Evolutionary conservation across 345 rosid species (phyloP), one percentile per base, ranked within the genome.

Genomic region (Aegle marmelos): DNA sequence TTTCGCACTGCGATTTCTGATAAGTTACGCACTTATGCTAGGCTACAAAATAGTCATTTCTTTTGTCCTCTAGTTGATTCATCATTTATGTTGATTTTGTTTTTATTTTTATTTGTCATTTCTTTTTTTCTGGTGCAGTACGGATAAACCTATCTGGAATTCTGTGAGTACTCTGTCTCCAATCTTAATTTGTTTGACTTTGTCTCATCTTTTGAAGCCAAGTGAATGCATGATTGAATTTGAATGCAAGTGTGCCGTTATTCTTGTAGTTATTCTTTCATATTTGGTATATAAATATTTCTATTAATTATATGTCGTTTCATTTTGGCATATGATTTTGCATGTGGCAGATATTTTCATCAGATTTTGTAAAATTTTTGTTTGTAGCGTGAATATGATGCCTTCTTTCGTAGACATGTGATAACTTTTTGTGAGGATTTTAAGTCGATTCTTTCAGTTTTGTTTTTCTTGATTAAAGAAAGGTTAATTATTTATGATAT

Each of bases 121-220:
- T 9, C 14, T 84, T 59, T 69, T 69, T 78, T 78, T 45, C 59
- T 71, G 73, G 39, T 90, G 79, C 93, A 95, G 99, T 59, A 93
- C 97, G 24, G 93, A 93, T 58, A 91, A 84, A 62, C 99, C 99
- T 13, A 73, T 78, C 37, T 95, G 99, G 99, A 93, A 92, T 73
- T 88, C 94, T 34, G 99, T 93, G 85, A 90, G 92, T 87, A 57
- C 79, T 61, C 74, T 31, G 4, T 50, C 65, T 27, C 34, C 11
- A 13, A 10, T 8, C 9, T 9, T 11, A 60, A n/a, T 61, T 61
- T 22, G 34, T 36, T 17, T 45, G 2, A 37, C 14, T 28, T 61
- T 13, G 4, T 10, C 63, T 39, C 48, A 24, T 31, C 25, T 9
- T 36, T 61, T 25, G 21, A 53, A 53, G 19, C 21, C 56, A 50